phyloP scores from a whole-genome alignment of 192 early-diverging fungal species.

The Chytriomyces sp. region DNA sequence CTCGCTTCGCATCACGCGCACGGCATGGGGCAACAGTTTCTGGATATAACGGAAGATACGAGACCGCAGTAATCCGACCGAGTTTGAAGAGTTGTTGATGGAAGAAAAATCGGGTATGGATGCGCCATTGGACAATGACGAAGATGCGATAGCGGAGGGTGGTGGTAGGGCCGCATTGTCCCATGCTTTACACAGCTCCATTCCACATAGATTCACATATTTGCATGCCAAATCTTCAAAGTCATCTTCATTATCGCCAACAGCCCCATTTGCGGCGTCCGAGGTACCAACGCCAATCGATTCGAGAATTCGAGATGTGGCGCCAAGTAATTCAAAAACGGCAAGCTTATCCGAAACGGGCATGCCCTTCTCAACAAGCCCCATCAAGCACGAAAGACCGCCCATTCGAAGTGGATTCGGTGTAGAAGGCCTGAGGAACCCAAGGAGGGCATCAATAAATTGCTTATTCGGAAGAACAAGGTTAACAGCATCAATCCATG shows the following conservation, averaged over 20 bases:
- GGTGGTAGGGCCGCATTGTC: constrained; percentile 45
- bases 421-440: constrained; percentile 56
- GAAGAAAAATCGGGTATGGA: neutral
- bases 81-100: too few species aligned
- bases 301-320: constrained; percentile 30
- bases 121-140: neutral
- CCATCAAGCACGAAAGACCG: constrained; percentile 82
- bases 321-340: constrained; percentile 74
- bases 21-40: constrained; percentile 73
- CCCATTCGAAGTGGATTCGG: constrained; percentile 61
- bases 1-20: constrained; percentile 81
- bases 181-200: constrained; percentile 73
- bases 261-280: neutral
- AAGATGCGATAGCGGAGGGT: constrained; percentile 45
- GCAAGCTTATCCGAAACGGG: constrained; percentile 84
- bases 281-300: neutral
- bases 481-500: constrained; percentile 90
- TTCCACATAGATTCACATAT: constrained; percentile 74
- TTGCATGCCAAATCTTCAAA: constrained; percentile 71
- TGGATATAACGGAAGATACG: constrained; percentile 12
- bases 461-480: constrained; percentile 79
- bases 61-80: neutral
- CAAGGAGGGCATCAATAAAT: constrained; percentile 78
- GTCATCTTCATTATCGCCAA: constrained; percentile 49
- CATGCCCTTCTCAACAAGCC: constrained; percentile 94